Evolutionary conservation across 2,329 filamentous ascomycete species (phyloP).

Genomic region (Mariannaea sp.): DNA sequence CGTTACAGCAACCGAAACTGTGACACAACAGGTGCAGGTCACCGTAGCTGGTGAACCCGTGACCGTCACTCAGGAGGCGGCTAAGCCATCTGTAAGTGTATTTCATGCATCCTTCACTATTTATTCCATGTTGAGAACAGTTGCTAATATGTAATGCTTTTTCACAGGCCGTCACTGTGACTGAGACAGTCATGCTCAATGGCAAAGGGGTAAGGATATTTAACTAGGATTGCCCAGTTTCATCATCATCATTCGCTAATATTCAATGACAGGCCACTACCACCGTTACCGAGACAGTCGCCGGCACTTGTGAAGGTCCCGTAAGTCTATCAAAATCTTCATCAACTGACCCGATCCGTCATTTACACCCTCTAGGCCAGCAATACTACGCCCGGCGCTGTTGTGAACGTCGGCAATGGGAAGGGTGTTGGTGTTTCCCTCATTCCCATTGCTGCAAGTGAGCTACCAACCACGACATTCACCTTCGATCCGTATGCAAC

Average conservation of each 20-base stretch:
- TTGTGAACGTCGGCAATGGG: constrained; percentile 23
- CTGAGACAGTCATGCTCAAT: constrained; percentile 21
- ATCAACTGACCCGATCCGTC: neutral
- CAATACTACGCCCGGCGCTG: neutral
- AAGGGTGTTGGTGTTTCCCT: constrained; percentile 41
- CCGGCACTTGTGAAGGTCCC: constrained; percentile 11
- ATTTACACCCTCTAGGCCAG: constrained; percentile 2
- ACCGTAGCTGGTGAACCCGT: constrained; percentile 28
- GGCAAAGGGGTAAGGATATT: constrained; percentile 25
- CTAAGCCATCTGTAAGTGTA: constrained; percentile 25
- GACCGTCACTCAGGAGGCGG: constrained; percentile 21
- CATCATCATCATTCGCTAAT: constrained; percentile 6
- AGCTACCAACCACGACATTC: constrained; percentile 40
- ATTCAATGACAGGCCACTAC: constrained; percentile 18
- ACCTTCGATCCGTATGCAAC: constrained; percentile 23
- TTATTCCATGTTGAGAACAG: too few species aligned
- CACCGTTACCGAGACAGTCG: constrained; percentile 29
- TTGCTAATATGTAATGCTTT: constrained; percentile 5
- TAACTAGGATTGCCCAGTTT: neutral
- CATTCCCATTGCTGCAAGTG: constrained; percentile 35
- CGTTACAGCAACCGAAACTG: constrained; percentile 30
- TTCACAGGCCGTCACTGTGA: constrained; percentile 26
- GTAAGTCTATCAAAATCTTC: neutral
- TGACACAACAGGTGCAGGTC: constrained; percentile 27
- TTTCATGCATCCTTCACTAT: neutral